Conservation (phyloP, 352 stramenopile genomes). For the Pythium biforme region DNA sequence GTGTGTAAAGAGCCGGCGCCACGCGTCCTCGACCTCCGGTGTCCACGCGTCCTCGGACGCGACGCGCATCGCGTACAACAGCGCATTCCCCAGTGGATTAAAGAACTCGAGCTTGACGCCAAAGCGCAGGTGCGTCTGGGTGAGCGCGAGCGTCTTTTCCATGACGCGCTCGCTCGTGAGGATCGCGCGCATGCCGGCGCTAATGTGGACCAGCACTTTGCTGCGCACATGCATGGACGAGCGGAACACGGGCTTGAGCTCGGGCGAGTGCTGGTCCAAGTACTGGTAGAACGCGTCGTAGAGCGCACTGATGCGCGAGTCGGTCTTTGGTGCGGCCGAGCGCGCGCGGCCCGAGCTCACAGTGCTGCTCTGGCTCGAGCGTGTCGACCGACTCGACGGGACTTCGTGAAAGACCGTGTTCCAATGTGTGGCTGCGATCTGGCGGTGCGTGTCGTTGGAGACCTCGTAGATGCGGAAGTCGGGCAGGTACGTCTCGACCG, state of each 20-base stretch:
- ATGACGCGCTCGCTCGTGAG: slow-evolving; percentile 50
- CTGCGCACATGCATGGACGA: slow-evolving; percentile 63
- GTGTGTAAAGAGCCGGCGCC: slow-evolving; percentile 43
- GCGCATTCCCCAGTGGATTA: slow-evolving; percentile 35
- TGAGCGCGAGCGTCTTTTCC: slow-evolving; percentile 58
- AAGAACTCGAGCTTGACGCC: slow-evolving; percentile 49
- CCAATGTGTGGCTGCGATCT: slow-evolving; percentile 39
- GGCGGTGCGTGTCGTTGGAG: slow-evolving; percentile 34
- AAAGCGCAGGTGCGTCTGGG: slow-evolving; percentile 46
- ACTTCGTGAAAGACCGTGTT: slow-evolving; percentile 31
- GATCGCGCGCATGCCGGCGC: slow-evolving; percentile 46
- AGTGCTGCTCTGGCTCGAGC: slow-evolving; percentile 25
- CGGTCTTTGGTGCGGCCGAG: neutral
- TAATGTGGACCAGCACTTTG: slow-evolving; percentile 91
- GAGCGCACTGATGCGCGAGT: slow-evolving; percentile 21
- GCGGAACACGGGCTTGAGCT: slow-evolving; percentile 51
- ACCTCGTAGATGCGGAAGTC: slow-evolving; percentile 43
- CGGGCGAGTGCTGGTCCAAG: slow-evolving; percentile 42
- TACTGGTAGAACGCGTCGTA: slow-evolving; percentile 55
- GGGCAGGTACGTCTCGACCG: slow-evolving; percentile 36
- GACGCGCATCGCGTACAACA: slow-evolving; percentile 43
- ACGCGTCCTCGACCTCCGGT: slow-evolving; percentile 44
- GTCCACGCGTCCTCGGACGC: slow-evolving; percentile 41
- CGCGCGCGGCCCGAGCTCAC: neutral
- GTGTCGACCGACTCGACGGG: slow-evolving; percentile 3